Conservation (phyloP, 2,329 filamentous ascomycete species). For the Ophiostoma australiae region DNA sequence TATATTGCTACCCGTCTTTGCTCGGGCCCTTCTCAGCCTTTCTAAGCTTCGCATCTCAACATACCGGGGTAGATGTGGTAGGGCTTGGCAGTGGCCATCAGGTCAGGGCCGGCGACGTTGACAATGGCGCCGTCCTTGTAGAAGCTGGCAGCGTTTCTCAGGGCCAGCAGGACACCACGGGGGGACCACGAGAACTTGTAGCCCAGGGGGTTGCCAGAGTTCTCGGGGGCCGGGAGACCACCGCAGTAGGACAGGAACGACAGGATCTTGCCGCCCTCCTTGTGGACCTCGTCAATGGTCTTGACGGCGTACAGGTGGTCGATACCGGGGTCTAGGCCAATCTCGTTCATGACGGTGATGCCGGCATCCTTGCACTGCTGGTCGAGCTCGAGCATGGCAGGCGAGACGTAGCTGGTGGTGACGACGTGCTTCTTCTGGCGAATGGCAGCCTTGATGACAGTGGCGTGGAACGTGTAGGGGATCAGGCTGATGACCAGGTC, state of each 20-base stretch:
- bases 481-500: constrained; percentile 79
- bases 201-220: constrained; percentile 81
- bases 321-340: constrained; percentile 70
- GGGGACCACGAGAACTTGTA: constrained; percentile 85
- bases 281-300: constrained; percentile 83
- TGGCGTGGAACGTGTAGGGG: constrained; percentile 83
- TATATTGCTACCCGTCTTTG: not conserved
- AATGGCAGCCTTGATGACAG: constrained; percentile 90
- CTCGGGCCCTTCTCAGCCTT: too few species aligned
- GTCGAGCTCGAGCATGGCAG: constrained; percentile 87
- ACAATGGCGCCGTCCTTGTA: constrained; percentile 74
- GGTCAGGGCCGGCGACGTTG: constrained; percentile 58
- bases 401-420: constrained; percentile 88
- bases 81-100: constrained; percentile 84
- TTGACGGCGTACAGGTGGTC: constrained; percentile 78
- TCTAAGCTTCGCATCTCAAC: not conserved
- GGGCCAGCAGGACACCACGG: constrained; percentile 80
- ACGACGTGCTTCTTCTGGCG: constrained; percentile 93
- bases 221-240: constrained; percentile 66
- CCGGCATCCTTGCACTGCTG: constrained; percentile 78
- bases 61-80: constrained; percentile 74
- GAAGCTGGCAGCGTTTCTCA: constrained; percentile 79
- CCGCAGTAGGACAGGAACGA: constrained; percentile 83
- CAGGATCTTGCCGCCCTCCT: constrained; percentile 75
- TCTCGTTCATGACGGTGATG: constrained; percentile 98